Conservation (phyloP, 2,329 filamentous ascomycete species). For the Monosporascus cannonballus region DNA sequence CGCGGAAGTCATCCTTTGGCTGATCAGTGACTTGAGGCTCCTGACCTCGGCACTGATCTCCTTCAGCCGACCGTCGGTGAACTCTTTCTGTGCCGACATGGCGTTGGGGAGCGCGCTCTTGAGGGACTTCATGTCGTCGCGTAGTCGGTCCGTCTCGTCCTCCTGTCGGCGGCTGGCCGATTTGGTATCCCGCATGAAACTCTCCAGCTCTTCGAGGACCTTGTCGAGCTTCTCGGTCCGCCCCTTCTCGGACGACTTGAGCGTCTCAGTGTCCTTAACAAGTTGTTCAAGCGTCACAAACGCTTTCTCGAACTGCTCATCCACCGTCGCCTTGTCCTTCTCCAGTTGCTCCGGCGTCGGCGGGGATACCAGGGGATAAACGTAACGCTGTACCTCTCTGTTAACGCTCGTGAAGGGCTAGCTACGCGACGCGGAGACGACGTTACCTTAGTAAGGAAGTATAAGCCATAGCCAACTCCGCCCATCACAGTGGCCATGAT, state of each 20-base stretch:
- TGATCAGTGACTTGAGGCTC: slow-evolving; percentile 84
- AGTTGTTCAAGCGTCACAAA: slow-evolving; percentile 91
- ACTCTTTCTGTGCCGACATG: slow-evolving; percentile 79
- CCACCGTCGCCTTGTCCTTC: slow-evolving; percentile 87
- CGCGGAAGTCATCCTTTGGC: slow-evolving; percentile 47
- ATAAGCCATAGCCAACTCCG: slow-evolving; percentile 83
- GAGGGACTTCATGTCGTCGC: slow-evolving; percentile 77
- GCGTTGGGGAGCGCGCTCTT: slow-evolving; percentile 85
- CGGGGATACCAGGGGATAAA: slow-evolving; percentile 83
- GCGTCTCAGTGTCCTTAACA: slow-evolving; percentile 76
- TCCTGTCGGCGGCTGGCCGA: slow-evolving; percentile 74
- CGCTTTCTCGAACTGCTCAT: slow-evolving; percentile 87
- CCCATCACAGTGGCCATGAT: slow-evolving; percentile 97
- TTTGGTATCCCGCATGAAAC: slow-evolving; percentile 75
- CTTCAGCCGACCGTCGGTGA: slow-evolving; percentile 71
- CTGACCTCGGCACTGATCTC: slow-evolving; percentile 84
- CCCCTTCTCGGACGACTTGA: slow-evolving; percentile 81
- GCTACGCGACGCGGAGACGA: background rate
- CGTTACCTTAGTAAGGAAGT: slow-evolving; percentile 74
- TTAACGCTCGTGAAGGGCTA: background rate
- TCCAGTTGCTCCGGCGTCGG: slow-evolving; percentile 91
- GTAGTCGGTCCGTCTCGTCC: slow-evolving; percentile 78
- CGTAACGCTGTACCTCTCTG: slow-evolving; percentile 63
- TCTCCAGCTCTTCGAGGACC: slow-evolving; percentile 78
- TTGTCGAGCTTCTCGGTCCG: slow-evolving; percentile 78